phyloP scores from a whole-genome alignment of 2,329 filamentous ascomycete species.

The Diaporthe eres region DNA sequence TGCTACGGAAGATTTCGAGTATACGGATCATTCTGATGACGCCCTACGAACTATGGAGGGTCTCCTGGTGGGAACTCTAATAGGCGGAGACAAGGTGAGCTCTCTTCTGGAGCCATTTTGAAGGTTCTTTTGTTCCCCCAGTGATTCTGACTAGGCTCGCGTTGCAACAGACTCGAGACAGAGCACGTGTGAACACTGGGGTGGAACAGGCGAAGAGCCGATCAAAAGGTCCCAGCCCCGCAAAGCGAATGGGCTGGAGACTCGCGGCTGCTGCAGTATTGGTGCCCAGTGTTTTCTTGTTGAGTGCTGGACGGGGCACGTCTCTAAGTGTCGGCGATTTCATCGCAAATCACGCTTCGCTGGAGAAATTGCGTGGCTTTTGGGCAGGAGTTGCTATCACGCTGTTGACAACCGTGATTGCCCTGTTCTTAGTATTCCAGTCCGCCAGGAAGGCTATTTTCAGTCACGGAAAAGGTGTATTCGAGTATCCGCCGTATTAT shows the following conservation, averaged over 20 bases:
- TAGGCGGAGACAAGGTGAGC: not conserved
- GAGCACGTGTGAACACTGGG: no score
- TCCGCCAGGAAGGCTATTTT: not conserved
- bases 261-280: no score
- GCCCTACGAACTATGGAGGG: not conserved
- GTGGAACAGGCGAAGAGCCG: no score
- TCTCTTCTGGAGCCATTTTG: not conserved
- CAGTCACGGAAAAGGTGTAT: not conserved
- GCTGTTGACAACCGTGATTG: not conserved
- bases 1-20: slow-evolving; percentile 5
- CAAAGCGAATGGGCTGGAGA: no score
- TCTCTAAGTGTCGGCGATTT: no score
- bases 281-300: no score
- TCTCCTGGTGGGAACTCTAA: not conserved
- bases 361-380: not conserved
- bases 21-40: slow-evolving; percentile 3
- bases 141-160: no score
- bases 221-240: no score
- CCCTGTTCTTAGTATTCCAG: not conserved
- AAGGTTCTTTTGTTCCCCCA: no score
- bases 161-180: no score
- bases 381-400: not conserved
- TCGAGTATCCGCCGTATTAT: slow-evolving; percentile 5
- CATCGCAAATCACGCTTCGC: no score
- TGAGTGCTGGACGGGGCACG: no score